Evolutionary conservation across 2,329 filamentous ascomycete genomes (phyloP).

Genomic region (Penicillium sp.): DNA sequence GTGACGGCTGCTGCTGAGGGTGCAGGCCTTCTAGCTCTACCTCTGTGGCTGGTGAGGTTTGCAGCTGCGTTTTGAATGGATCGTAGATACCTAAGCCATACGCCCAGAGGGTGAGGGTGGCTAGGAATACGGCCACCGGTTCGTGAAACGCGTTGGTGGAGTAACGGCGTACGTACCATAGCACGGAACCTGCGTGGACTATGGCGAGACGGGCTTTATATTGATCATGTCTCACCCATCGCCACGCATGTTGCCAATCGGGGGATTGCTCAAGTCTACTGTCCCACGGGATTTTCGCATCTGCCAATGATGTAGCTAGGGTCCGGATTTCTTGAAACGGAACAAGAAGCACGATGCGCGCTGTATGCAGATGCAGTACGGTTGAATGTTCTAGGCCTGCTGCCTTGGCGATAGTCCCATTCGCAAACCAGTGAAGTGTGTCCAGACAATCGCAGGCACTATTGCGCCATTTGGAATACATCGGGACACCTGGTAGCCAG

Average conservation of each 20-base stretch:
- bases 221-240: slow-evolving; percentile 51
- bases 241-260: slow-evolving; percentile 41
- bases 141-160: slow-evolving; percentile 48
- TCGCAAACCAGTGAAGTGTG: slow-evolving; percentile 57
- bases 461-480: slow-evolving; percentile 46
- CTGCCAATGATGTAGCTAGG: slow-evolving; percentile 37
- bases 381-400: slow-evolving; percentile 53
- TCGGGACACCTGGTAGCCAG: slow-evolving; percentile 47
- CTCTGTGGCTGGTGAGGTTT: slow-evolving; percentile 26
- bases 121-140: slow-evolving; percentile 43
- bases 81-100: slow-evolving; percentile 36
- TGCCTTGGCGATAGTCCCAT: slow-evolving; percentile 47
- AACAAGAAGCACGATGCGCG: slow-evolving; percentile 50
- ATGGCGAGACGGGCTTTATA: slow-evolving; percentile 56
- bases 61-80: slow-evolving; percentile 11
- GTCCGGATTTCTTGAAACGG: slow-evolving; percentile 46
- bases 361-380: slow-evolving; percentile 53
- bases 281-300: slow-evolving; percentile 26
- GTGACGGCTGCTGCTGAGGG: neutral
- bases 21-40: neutral
- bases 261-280: slow-evolving; percentile 24
- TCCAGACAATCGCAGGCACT: slow-evolving; percentile 48
- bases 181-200: slow-evolving; percentile 50
- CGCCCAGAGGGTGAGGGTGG: slow-evolving; percentile 47
- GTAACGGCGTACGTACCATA: slow-evolving; percentile 52